Conservation (phyloP, 352 stramenopile species). For the Aphanomyces euteiches region DNA sequence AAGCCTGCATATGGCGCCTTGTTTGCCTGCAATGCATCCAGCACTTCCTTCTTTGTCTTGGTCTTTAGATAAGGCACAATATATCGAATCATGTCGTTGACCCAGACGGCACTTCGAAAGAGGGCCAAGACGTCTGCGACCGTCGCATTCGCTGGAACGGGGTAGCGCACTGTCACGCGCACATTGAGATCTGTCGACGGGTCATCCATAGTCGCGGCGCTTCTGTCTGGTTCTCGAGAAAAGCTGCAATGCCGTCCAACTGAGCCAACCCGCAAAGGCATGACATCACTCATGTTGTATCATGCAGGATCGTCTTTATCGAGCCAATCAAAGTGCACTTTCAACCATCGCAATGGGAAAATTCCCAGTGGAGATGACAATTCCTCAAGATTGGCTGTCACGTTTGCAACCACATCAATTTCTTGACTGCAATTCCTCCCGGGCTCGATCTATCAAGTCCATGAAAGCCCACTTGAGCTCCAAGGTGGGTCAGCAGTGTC, state of each 20-base stretch:
- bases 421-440: too few relatives aligned
- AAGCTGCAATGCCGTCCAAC: not conserved
- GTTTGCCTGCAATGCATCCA: constrained; percentile 36
- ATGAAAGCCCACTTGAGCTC: too few relatives aligned
- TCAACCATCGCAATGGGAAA: not conserved
- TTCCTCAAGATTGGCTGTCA: too few relatives aligned
- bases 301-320: not conserved
- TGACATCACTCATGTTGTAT: not conserved
- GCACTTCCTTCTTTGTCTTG: constrained; percentile 60
- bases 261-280: not conserved
- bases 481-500: too few relatives aligned
- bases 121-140: constrained; percentile 73
- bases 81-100: constrained; percentile 83
- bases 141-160: constrained; percentile 51
- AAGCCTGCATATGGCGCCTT: constrained; percentile 35
- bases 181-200: not conserved
- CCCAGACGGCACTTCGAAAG: constrained; percentile 76
- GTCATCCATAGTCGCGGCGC: too few relatives aligned
- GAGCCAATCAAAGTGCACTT: not conserved
- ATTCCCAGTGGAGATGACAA: not conserved
- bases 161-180: constrained; percentile 80
- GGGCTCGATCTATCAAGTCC: too few relatives aligned
- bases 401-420: too few relatives aligned
- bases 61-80: constrained; percentile 83
- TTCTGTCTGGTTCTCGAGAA: not conserved